Evolutionary conservation across 139 green algal genomes (phyloP).

Genomic region (Ettlia oleoabundans): DNA sequence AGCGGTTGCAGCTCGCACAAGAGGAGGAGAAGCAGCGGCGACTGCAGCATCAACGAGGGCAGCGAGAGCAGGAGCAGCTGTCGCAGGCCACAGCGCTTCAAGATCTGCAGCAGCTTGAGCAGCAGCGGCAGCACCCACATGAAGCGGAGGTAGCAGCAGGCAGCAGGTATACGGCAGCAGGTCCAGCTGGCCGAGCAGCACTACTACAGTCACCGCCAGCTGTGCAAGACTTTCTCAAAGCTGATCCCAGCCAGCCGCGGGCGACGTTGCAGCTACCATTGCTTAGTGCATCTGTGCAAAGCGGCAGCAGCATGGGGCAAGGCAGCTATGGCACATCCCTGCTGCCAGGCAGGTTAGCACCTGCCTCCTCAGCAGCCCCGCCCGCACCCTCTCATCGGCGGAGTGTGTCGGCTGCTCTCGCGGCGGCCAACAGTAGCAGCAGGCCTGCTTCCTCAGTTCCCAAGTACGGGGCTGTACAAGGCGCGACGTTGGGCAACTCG

Average conservation of each 20-base stretch:
- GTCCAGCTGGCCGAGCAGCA: neutral
- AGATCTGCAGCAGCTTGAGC: neutral
- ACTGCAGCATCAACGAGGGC: neutral
- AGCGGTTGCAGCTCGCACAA: conserved; percentile 2
- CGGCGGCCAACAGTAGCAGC: conserved; percentile 3
- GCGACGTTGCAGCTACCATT: neutral
- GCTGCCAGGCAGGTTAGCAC: neutral
- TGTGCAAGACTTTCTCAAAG: too few species aligned
- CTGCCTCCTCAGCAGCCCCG: neutral
- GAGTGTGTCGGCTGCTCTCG: conserved; percentile 16
- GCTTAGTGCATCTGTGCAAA: neutral
- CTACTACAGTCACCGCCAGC: neutral
- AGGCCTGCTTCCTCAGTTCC: too few species aligned
- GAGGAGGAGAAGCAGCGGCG: neutral
- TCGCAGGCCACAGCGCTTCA: neutral
- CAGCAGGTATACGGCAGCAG: too few species aligned
- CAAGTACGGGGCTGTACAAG: too few species aligned
- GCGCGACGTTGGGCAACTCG: too few species aligned
- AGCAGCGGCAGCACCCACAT: neutral
- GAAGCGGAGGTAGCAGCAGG: neutral
- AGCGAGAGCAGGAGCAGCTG: neutral
- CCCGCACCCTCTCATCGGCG: conserved; percentile 1
- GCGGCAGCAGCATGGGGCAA: neutral
- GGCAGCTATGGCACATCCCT: neutral
- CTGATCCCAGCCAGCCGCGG: neutral